Conservation (phyloP, 176 grass and related monocot species). For the Musa troglodytarum region DNA sequence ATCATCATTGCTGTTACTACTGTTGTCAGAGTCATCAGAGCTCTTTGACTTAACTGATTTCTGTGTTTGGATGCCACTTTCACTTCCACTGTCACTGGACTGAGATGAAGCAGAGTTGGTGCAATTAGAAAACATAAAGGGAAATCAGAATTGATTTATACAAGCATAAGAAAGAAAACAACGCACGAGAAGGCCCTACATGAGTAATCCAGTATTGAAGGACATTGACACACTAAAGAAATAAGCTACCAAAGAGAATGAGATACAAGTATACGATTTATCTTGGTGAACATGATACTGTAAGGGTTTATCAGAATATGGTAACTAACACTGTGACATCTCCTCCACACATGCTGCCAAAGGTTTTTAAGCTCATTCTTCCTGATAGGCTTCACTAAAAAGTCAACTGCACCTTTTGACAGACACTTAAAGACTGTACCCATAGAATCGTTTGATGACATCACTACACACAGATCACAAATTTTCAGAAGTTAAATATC, state of each 20-base stretch:
- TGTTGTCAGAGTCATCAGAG: constrained; percentile 35
- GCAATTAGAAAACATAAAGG: no score
- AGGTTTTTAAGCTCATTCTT: constrained; percentile 98
- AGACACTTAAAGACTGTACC: constrained; percentile 71
- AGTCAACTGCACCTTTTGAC: constrained; percentile 95
- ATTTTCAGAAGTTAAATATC: constrained; percentile 35
- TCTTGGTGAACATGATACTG: no score
- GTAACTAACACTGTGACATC: constrained; percentile 79
- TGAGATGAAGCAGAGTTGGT: constrained; percentile 27
- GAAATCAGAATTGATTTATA: no score
- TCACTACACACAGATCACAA: constrained; percentile 71
- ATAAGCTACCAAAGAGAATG: background rate
- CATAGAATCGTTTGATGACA: constrained; percentile 91
- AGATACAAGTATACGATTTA: background rate
- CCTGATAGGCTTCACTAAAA: constrained; percentile 85
- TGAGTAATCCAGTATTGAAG: background rate
- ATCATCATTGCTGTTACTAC: constrained; percentile 40
- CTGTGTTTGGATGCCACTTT: constrained; percentile 75
- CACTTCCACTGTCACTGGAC: constrained; percentile 78
- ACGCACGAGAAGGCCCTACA: no score
- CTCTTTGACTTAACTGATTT: constrained; percentile 50
- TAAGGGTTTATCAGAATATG: background rate
- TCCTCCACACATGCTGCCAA: constrained; percentile 92
- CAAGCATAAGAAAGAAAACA: background rate
- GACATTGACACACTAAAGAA: background rate